These are phyloP conservation scores for Echinochloa phyllopogon DNA, from an alignment of 176 grass and related monocot species.

Conservation along the genomic window DNA sequence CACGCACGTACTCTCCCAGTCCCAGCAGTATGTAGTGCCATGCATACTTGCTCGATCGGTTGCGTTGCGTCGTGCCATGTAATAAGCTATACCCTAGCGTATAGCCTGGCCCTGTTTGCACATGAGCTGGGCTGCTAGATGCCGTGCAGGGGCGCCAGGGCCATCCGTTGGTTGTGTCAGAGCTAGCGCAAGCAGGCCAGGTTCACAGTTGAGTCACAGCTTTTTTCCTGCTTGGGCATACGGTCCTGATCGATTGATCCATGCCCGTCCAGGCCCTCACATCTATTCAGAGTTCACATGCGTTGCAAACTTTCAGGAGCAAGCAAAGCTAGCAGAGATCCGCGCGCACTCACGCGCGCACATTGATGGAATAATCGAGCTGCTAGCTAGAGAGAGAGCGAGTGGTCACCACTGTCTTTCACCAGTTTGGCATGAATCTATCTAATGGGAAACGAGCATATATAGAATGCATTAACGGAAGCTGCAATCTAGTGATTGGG, in stretches of 20 bases:
- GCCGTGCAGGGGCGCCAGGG: constrained; percentile 24
- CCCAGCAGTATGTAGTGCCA: background rate
- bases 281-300: constrained; percentile 41
- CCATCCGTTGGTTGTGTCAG: constrained; percentile 43
- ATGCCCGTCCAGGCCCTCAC: constrained; percentile 38
- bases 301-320: constrained; percentile 37
- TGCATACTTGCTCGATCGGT: background rate
- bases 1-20: background rate
- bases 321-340: background rate
- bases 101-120: background rate
- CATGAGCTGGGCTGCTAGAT: constrained; percentile 38
- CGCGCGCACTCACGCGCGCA: background rate
- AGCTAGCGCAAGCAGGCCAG: background rate
- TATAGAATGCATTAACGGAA: constrained; percentile 39
- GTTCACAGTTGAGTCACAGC: constrained; percentile 29
- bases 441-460: constrained; percentile 18
- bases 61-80: background rate
- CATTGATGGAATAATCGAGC: constrained; percentile 3
- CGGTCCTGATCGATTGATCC: background rate
- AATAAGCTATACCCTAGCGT: background rate
- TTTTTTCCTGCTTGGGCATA: constrained; percentile 27
- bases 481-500: constrained; percentile 22
- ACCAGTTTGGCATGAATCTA: constrained; percentile 33
- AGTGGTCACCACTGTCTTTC: constrained; percentile 42
- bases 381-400: background rate